phyloP scores from a whole-genome alignment of 176 grass and related monocot genomes.

The Leersia perrieri region DNA sequence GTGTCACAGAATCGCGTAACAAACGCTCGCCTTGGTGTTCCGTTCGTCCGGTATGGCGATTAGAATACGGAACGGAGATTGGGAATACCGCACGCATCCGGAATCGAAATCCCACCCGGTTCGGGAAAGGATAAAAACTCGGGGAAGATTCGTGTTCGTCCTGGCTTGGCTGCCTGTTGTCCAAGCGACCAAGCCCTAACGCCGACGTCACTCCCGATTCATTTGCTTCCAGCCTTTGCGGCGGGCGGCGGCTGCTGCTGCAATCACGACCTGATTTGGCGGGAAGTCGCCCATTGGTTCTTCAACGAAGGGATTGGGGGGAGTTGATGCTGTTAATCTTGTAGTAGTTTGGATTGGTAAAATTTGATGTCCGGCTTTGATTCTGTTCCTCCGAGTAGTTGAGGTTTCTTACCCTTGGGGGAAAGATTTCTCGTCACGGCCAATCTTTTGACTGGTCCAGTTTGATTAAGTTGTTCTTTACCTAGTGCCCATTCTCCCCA shows the following conservation, averaged over 20 bases:
- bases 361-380: not conserved
- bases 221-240: not conserved
- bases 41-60: not conserved
- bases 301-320: not conserved
- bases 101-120: not conserved
- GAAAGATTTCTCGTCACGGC: not conserved
- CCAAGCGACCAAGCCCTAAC: not conserved
- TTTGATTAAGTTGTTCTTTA: not conserved
- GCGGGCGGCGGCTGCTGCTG: not conserved
- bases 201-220: not conserved
- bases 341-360: no score
- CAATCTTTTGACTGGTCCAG: not conserved
- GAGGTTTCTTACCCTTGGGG: not conserved
- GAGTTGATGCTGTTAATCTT: not conserved
- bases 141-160: not conserved
- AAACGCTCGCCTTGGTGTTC: conserved; percentile 1
- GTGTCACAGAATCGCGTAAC: not conserved
- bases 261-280: not conserved
- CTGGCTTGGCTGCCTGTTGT: not conserved
- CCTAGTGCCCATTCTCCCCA: not conserved
- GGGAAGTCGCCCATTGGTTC: not conserved
- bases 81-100: conserved; percentile 28
- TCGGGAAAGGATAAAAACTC: not conserved
- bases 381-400: not conserved
- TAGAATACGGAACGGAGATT: conserved; percentile 30